phyloP scores from a whole-genome alignment of 2,329 filamentous ascomycete genomes.

The Hypomyces rosellus region DNA sequence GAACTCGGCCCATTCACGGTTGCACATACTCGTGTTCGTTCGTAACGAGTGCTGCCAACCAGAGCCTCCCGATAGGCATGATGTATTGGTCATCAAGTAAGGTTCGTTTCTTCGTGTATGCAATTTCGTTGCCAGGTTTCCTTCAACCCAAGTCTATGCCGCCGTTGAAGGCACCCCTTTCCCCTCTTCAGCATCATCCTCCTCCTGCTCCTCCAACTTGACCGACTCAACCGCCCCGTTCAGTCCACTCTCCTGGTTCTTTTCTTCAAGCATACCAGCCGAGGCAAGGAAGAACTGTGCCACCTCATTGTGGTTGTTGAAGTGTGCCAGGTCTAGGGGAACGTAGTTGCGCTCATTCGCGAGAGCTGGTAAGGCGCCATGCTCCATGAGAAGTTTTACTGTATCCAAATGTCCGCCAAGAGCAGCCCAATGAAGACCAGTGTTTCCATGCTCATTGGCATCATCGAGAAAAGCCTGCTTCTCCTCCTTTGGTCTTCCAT shows the following conservation, averaged over 20 bases:
- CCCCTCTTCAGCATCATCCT: constrained; percentile 18
- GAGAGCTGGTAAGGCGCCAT: constrained; percentile 69
- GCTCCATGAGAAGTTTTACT: constrained; percentile 69
- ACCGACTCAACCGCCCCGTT: constrained; percentile 32
- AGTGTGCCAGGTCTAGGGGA: constrained; percentile 66
- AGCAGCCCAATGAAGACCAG: constrained; percentile 87
- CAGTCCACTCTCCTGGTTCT: constrained; percentile 40
- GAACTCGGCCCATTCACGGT: neutral
- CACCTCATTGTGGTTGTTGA: constrained; percentile 60
- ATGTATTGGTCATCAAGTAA: neutral
- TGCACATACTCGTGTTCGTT: neutral
- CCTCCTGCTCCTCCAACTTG: constrained; percentile 30
- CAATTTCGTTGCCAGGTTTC: neutral
- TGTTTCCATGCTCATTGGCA: constrained; percentile 79
- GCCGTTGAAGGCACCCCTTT: constrained; percentile 2
- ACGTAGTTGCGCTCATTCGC: constrained; percentile 82
- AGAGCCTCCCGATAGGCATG: too few relatives aligned
- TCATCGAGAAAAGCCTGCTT: constrained; percentile 55
- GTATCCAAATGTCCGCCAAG: constrained; percentile 79
- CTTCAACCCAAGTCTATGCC: neutral
- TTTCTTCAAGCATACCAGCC: constrained; percentile 40
- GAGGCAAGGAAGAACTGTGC: constrained; percentile 54
- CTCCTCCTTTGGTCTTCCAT: constrained; percentile 32
- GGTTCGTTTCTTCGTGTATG: neutral
- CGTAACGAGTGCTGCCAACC: too few relatives aligned